Base-by-base conservation (phyloP, 495 filamentous ascomycete species). In the Aspergillus affinis region DNA sequence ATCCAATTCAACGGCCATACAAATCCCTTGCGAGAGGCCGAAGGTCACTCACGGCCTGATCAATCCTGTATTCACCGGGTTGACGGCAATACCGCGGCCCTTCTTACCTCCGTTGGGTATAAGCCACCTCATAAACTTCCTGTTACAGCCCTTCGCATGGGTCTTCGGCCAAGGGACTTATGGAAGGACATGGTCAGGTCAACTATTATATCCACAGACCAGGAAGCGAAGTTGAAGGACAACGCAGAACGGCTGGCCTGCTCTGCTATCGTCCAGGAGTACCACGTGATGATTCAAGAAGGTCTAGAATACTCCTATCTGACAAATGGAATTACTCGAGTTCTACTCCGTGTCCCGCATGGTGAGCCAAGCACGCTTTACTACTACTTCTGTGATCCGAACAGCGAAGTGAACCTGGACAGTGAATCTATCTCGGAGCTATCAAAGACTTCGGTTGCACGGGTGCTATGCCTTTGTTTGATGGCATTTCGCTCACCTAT, bases 51-150 rank as follows among this genome's bases (percentile, higher is more conserved):
- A 13, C 49, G 44, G 44, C 65, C 65, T 5, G 64, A 72, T 51
- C 56, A 68, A 50, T 70, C 62, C 36, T 73, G 62, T 48, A 69
- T 73, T 41, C 63, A 65, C 49, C 63, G 65, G 19, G 57, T 63
- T 15, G 60, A 67, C 48, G 57, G 55, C 55, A 60, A 55, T 50
- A 69, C 45, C 27, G 66, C 56, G 48, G 62, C 64, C 50, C 48
- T 70, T 17, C 65, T 72, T 52, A 69, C 60, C 21, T 69, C 63
- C 3, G 66, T 75, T 20, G 67, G 74, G 56, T 75, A 76, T 54
- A 77, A 77, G 51, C 69, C 72, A 20, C 67, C 69, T 29, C 69
- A 76, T 55, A 78, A 78, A 59, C 65, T 76, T 3, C 60, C 69
- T 27, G 62, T 70, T 23, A 65, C 67, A 36, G 65, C 62, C 60